Evolutionary conservation across 768 basidiomycete genomes (phyloP).

Genomic region (Rhodosporidiobolus sp.): DNA sequence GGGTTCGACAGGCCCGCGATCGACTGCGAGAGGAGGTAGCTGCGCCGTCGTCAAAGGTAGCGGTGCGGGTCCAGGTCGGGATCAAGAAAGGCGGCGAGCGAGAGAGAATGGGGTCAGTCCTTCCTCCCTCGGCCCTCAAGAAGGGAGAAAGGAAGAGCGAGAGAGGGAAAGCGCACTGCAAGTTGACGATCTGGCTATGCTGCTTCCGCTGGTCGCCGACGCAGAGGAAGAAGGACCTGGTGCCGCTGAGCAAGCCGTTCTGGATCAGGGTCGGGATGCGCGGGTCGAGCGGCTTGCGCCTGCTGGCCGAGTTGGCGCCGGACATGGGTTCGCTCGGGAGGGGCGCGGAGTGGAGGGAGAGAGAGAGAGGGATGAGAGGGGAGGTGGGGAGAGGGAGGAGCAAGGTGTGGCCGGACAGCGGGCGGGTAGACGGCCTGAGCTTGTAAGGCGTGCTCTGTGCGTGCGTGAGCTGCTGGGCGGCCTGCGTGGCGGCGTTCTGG

Average conservation of each 20-base stretch:
- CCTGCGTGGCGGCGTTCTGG: no score
- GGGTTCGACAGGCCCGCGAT: constrained; percentile 50
- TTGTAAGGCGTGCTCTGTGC: no score
- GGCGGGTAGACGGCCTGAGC: background rate
- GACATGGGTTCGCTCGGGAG: background rate
- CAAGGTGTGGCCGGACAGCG: background rate
- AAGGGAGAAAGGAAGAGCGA: no score
- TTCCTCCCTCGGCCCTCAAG: no score
- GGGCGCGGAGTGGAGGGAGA: background rate
- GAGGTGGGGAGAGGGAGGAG: background rate
- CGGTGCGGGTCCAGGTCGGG: no score
- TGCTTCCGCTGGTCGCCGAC: constrained; percentile 92
- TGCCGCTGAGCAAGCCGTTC: constrained; percentile 45
- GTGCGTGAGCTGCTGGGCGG: no score
- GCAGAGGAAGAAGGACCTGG: constrained; percentile 90
- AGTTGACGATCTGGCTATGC: constrained; percentile 88
- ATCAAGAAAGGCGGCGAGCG: no score
- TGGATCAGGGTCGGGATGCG: constrained; percentile 38
- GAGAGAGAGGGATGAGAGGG: background rate
- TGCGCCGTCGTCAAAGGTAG: no score
- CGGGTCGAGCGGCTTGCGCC: constrained; percentile 32
- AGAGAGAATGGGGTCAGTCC: no score
- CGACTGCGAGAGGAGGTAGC: constrained; percentile 77
- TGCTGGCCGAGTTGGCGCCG: constrained; percentile 25
- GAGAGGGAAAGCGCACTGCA: constrained; percentile 55